Base-by-base conservation (phyloP, 352 stramenopile species). In the Pythium coloratum region DNA sequence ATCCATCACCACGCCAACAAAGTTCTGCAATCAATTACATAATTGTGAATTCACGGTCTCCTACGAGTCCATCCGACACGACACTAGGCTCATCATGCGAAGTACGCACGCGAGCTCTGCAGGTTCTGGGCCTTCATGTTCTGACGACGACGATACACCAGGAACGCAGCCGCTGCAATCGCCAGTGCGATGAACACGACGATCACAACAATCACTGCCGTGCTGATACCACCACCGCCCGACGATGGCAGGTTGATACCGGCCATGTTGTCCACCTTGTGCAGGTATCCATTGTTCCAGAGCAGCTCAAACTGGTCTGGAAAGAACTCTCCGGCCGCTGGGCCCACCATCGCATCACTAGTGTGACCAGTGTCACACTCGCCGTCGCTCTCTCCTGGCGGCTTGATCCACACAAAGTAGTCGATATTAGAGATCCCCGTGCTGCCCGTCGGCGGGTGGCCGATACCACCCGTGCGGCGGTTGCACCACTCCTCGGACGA, bases 321-420 rank as follows among this genome's bases (percentile, higher is more conserved):
- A 50, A 84, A 90, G 64, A 90, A 93, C 16, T 76, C 53, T n/a
- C 85, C 85, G 4, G 82, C 85, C 0, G 54, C 68, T 6, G 85
- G 81, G 9, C 82, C 85, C 7, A 75, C 50, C 73, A 91, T 77
- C 0, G 83, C 70, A 42, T 92, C 81, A 13, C 64, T 33, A 2
- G 73, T 89, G 44, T 74, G 76, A 8, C 55, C 54, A 2, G 38
- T 50, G 28, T 67, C 59, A 59, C 84, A 91, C 20, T 67, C 77
- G 40, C 84, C 82, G 50, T 92, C 84, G 46, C 75, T 88, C 33
- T 90, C 78, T 69, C 82, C 84, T 36, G 79, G 73, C 2, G 82
- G 81, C 68, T 91, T 93, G 63, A 82, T 76, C 81, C 82, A 93
- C 36, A 89, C 62, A 53, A 88, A 86, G 72, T 91, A 91, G 66